Percentiles rank a stretch among this genome's conserved stretches.
phyloP scores from a whole-genome alignment of 352 stramenopile genomes.

The Globisporangium solare region DNA sequence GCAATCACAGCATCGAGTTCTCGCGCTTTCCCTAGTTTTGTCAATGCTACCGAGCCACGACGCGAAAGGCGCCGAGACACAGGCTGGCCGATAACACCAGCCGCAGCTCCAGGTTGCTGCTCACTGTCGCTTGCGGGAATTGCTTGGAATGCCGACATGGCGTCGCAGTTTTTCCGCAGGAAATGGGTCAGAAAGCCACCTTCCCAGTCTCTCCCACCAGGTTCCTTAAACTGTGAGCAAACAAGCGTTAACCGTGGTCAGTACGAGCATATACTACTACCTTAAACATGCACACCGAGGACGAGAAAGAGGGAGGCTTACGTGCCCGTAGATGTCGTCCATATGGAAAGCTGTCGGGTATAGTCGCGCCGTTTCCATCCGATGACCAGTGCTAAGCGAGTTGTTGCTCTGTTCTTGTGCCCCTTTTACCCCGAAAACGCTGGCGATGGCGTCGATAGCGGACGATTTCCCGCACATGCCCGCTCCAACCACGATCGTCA shows the following conservation, averaged over 20 bases:
- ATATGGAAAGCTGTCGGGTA: constrained; percentile 37
- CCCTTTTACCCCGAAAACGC: constrained; percentile 19
- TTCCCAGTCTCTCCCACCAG: constrained; percentile 34
- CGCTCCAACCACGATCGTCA: constrained; percentile 48
- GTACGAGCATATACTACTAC: no score
- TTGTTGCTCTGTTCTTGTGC: background rate
- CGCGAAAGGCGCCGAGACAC: background rate
- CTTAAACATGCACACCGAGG: no score
- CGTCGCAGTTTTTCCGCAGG: constrained; percentile 39
- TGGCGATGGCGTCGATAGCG: constrained; percentile 36
- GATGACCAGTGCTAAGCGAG: constrained; percentile 2
- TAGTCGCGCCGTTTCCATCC: constrained; percentile 30
- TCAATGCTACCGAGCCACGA: constrained; percentile 7
- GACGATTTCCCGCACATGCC: constrained; percentile 58
- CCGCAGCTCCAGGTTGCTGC: background rate
- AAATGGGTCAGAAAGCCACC: constrained; percentile 59
- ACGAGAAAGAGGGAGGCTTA: constrained; percentile 4
- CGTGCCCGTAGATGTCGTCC: constrained; percentile 44
- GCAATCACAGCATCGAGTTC: background rate
- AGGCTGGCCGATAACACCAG: background rate
- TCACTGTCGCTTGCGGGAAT: background rate
- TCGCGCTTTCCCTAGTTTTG: constrained; percentile 2
- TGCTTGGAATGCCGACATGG: background rate
- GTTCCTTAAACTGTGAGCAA: constrained; percentile 25
- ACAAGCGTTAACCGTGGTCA: background rate